phyloP scores from a whole-genome alignment of 169 alveolate genomes.

The Plasmodium billcollinsi region DNA sequence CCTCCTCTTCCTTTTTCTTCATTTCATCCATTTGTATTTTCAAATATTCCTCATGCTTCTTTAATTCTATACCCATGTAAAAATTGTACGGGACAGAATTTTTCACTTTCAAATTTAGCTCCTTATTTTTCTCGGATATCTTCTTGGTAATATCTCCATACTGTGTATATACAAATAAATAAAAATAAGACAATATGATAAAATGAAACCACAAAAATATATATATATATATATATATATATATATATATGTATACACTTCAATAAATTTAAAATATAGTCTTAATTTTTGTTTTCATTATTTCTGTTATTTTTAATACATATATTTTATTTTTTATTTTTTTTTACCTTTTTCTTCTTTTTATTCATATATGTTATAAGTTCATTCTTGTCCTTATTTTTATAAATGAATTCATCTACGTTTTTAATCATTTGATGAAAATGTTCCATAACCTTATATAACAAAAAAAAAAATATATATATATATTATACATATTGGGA shows the following conservation, averaged over 20 bases:
- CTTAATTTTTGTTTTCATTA: too few species aligned
- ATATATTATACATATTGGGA: too few species aligned
- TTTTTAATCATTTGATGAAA: conserved; percentile 18
- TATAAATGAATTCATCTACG: conserved; percentile 28
- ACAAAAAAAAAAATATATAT: too few species aligned
- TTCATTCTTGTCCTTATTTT: conserved; percentile 7
- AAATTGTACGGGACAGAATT: conserved; percentile 5
- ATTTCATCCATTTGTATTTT: conserved; percentile 26
- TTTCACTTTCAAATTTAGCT: conserved; percentile 7
- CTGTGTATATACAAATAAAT: not conserved
- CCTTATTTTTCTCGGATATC: conserved; percentile 24
- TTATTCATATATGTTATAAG: conserved; percentile 12
- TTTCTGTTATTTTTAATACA: too few species aligned
- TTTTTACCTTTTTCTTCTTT: conserved; percentile 49
- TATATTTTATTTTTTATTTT: too few species aligned
- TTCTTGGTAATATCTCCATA: conserved; percentile 28
- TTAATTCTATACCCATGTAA: conserved; percentile 3
- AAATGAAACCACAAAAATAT: not conserved
- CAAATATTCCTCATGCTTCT: conserved; percentile 34
- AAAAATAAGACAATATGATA: conserved; percentile 1
- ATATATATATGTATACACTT: too few species aligned
- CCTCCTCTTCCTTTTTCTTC: conserved; percentile 7
- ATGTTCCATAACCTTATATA: conserved; percentile 29
- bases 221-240: too few species aligned
- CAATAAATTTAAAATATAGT: too few species aligned